Evolutionary conservation across 2,329 filamentous ascomycete genomes (phyloP), one percentile per base, ranked within the genome.

Genomic region (Penicillium sp.): DNA sequence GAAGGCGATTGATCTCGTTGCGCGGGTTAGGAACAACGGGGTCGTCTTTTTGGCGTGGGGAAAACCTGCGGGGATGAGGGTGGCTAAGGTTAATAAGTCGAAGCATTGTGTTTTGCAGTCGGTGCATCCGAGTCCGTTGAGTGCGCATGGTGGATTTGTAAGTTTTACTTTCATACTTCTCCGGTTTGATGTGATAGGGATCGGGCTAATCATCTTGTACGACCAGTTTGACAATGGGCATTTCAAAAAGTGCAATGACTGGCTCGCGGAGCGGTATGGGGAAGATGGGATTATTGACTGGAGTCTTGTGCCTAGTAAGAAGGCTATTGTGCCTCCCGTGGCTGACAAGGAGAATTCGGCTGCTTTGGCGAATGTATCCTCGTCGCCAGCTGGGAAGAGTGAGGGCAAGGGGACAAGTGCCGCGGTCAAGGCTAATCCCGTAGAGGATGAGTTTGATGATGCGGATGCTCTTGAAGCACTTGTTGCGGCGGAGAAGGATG

Each of bases 31-130:
- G 47, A 88, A 85, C 0, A 82, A 84, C 31, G 95, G 95, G 1
- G 94, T 99, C 1, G 95, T 97, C 4, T 99, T 97, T 73, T 80
- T 99, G 76, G 94, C 94, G 0, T 99, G 95, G 95, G 95, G 95
- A 15, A 87, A 82, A 5, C 91, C 92, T 1, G 95, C 95, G 0
- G 90, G 88, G 57, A 90, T 91, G 79, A 82, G 93, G 57, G 91
- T 96, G 22, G 79, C 83, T 43, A 89, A 87, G 67, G 83, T 98
- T 54, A 89, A 95, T 71, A 81, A 77, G 53, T 82, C 85, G 64
- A 88, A 84, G 69, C 94, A 99, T 78, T 83, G 91, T 48, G 91
- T 99, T 39, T 81, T 99, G 65, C 88, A 90, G 77, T 90, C 88
- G 69, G 92, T 93, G 52, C 95, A 99, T 78, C 95, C 95, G 0